A percentile compares a stretch with the other conserved stretches of the same genome.
phyloP scores from a whole-genome alignment of 352 stramenopile genomes.

The Peronospora belbahrii region DNA sequence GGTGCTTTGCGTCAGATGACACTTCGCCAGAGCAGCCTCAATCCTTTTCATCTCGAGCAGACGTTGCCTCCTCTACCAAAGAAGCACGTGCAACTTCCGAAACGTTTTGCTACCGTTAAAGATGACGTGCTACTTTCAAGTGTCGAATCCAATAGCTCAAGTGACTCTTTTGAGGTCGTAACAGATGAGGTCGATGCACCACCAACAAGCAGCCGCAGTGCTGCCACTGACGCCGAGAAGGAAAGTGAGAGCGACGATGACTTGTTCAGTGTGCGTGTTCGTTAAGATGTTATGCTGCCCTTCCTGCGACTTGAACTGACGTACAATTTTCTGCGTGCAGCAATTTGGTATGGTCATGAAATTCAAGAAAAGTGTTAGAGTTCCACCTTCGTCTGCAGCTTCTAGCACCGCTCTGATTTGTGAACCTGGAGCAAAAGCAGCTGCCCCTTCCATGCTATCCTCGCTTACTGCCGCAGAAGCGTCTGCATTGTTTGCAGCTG shows the following conservation, averaged over 20 bases:
- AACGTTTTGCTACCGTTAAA: conserved; percentile 21
- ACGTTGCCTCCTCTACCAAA: conserved; percentile 15
- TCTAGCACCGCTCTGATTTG: conserved; percentile 10
- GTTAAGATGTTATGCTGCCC: background rate
- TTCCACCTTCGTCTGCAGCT: conserved; percentile 17
- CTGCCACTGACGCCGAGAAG: conserved; percentile 16
- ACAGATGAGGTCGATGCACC: conserved; percentile 28
- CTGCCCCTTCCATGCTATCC: conserved; percentile 12
- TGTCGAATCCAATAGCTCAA: conserved; percentile 57
- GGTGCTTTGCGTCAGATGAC: conserved; percentile 10
- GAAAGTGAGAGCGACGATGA: conserved; percentile 47
- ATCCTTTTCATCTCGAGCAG: conserved; percentile 22
- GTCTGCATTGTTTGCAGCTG: conserved; percentile 50
- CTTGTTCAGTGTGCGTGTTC: conserved; percentile 69
- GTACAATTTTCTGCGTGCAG: conserved; percentile 21
- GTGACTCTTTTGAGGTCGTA: conserved; percentile 63
- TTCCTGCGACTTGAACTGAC: conserved; percentile 5
- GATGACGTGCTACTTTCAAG: conserved; percentile 18
- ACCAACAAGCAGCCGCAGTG: conserved; percentile 11
- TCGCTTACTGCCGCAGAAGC: conserved; percentile 30
- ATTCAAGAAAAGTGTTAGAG: conserved; percentile 58
- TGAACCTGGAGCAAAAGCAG: conserved; percentile 1
- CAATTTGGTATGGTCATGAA: conserved; percentile 82
- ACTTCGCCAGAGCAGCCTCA: conserved; percentile 4
- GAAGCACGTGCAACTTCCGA: conserved; percentile 18